phyloP scores from a whole-genome alignment of 208 protist genomes.

The Trypanosoma boissoni region DNA sequence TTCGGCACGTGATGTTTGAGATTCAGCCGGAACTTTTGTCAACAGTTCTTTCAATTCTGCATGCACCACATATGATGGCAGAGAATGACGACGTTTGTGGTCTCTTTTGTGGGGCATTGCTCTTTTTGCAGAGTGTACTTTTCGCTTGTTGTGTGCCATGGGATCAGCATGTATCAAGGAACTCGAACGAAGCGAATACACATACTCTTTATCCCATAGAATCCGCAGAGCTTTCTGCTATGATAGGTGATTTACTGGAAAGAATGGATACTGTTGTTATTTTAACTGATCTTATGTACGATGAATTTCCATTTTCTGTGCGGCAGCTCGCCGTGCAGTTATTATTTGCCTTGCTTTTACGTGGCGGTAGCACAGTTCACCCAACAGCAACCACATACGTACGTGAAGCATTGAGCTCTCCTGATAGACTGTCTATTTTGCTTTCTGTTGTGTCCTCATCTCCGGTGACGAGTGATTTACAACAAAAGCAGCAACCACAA shows the following conservation, averaged over 20 bases:
- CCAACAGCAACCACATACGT: slow-evolving; percentile 1
- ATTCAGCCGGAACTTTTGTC: slow-evolving; percentile 15
- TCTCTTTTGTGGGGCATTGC: slow-evolving; percentile 12
- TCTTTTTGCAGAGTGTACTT: slow-evolving; percentile 7
- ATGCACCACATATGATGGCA: slow-evolving; percentile 17
- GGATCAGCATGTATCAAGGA: slow-evolving; percentile 1
- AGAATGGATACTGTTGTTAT: slow-evolving; percentile 10
- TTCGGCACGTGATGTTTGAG: slow-evolving; percentile 19
- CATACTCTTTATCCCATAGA: background rate
- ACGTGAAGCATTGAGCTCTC: slow-evolving; percentile 7
- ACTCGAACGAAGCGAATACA: background rate
- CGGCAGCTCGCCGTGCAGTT: slow-evolving; percentile 5
- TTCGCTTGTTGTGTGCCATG: slow-evolving; percentile 10
- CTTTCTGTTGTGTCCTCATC: background rate
- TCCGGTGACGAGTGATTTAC: background rate
- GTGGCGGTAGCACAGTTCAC: slow-evolving; percentile 3
- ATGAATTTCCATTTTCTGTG: slow-evolving; percentile 11
- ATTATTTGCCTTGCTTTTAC: slow-evolving; percentile 17
- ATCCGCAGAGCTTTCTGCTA: slow-evolving; percentile 6
- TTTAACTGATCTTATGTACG: slow-evolving; percentile 7
- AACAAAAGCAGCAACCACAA: background rate
- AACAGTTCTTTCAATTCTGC: slow-evolving; percentile 18
- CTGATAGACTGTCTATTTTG: slow-evolving; percentile 3
- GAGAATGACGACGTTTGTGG: slow-evolving; percentile 12
- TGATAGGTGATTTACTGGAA: slow-evolving; percentile 8